Evolutionary conservation across 2,329 filamentous ascomycete species (phyloP).

Genomic region (Fusarium anthophilum): DNA sequence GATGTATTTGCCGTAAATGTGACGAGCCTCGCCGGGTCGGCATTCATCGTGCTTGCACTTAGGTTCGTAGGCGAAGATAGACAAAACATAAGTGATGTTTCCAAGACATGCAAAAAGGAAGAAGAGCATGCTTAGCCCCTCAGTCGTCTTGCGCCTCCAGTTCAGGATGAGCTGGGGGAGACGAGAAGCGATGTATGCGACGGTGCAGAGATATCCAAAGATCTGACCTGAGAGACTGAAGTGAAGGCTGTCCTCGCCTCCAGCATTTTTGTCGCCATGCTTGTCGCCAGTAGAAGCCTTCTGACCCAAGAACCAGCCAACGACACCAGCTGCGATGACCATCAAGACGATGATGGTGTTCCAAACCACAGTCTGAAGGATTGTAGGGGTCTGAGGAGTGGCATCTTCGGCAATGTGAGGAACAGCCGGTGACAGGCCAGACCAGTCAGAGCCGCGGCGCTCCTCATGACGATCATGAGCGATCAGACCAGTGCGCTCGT

Average conservation of each 20-base stretch:
- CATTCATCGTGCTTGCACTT: conserved; percentile 68
- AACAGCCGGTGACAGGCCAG: conserved; percentile 80
- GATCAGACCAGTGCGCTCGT: conserved; percentile 59
- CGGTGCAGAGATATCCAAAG: conserved; percentile 92
- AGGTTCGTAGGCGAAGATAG: conserved; percentile 90
- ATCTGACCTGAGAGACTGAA: conserved; percentile 86
- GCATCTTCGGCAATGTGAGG: conserved; percentile 70
- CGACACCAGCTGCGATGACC: conserved; percentile 82
- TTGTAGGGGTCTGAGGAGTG: conserved; percentile 59
- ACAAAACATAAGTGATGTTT: conserved; percentile 92
- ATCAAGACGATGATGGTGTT: conserved; percentile 80
- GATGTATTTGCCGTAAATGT: conserved; percentile 82
- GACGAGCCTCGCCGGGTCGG: conserved; percentile 68
- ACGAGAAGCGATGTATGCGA: conserved; percentile 87
- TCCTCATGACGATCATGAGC: conserved; percentile 44
- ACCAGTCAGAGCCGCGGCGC: conserved; percentile 65
- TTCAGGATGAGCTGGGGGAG: conserved; percentile 93
- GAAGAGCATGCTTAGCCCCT: conserved; percentile 92
- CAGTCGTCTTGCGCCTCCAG: conserved; percentile 89
- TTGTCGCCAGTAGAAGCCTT: conserved; percentile 50
- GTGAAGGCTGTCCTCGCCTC: conserved; percentile 60
- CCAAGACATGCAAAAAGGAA: conserved; percentile 97
- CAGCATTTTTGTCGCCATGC: conserved; percentile 51
- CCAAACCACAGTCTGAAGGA: conserved; percentile 70
- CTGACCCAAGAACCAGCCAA: conserved; percentile 81